These are phyloP conservation scores for Fusarium sp. DNA, from an alignment of 2,329 filamentous ascomycete genomes.

Conservation along the genomic window DNA sequence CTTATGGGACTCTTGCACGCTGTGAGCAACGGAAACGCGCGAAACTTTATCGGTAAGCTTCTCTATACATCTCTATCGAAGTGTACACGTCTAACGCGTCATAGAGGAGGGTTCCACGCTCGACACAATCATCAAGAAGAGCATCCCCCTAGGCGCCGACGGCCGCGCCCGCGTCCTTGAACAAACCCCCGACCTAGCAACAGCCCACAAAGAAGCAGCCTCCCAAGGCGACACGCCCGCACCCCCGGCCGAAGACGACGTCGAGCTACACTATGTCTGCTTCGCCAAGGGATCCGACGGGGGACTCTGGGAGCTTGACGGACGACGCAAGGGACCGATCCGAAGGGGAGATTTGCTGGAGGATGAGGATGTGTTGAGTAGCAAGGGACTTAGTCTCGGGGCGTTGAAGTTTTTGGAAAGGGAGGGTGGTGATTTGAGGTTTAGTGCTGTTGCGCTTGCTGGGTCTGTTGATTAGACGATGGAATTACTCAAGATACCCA, in stretches of 20 bases:
- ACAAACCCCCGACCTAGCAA: slow-evolving; percentile 78
- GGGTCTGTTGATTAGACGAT: slow-evolving; percentile 59
- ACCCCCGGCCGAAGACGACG: slow-evolving; percentile 79
- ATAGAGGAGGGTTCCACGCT: slow-evolving; percentile 67
- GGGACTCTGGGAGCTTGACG: slow-evolving; percentile 71
- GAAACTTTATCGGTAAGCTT: slow-evolving; percentile 66
- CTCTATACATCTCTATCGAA: not conserved
- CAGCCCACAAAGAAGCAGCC: slow-evolving; percentile 83
- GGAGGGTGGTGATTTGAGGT: slow-evolving; percentile 67
- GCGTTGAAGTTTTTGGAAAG: slow-evolving; percentile 68
- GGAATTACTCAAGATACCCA: slow-evolving; percentile 26
- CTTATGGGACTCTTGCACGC: slow-evolving; percentile 90
- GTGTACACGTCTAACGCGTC: not conserved
- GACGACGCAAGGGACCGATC: slow-evolving; percentile 68
- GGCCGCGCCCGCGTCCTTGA: slow-evolving; percentile 82
- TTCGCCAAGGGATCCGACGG: slow-evolving; percentile 84
- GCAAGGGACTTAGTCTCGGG: slow-evolving; percentile 79
- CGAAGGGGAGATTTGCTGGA: slow-evolving; percentile 65
- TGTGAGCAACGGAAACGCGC: slow-evolving; percentile 80
- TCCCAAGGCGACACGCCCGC: slow-evolving; percentile 81
- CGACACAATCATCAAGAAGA: slow-evolving; percentile 73
- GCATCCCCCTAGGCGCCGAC: slow-evolving; percentile 75
- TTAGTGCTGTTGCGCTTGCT: slow-evolving; percentile 69
- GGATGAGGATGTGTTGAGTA: slow-evolving; percentile 79
- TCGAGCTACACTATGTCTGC: slow-evolving; percentile 97